These are phyloP conservation scores for Spergularia marina DNA, from an alignment of 148 eudicot species.

Conservation along the genomic window DNA sequence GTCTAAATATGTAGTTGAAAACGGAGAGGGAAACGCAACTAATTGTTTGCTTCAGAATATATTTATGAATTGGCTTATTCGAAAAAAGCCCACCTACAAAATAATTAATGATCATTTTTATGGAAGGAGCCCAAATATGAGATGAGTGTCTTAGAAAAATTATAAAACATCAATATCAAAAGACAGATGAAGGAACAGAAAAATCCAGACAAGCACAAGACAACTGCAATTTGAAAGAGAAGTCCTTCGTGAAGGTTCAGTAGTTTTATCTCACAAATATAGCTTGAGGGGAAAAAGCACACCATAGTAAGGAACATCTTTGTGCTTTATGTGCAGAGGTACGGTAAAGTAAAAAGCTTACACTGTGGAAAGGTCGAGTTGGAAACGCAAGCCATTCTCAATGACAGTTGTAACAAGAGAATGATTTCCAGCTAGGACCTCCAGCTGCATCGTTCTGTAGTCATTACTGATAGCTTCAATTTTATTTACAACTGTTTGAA, in stretches of 20 bases:
- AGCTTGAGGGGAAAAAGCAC: not conserved
- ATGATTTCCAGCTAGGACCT: conserved; percentile 89
- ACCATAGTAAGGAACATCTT: not conserved
- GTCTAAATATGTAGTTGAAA: not conserved
- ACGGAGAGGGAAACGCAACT: not conserved
- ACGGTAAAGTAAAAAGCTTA: conserved; percentile 37
- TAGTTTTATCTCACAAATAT: not conserved
- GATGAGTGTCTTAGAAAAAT: not conserved
- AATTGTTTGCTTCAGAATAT: not conserved
- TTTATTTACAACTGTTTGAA: conserved; percentile 95
- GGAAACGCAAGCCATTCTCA: conserved; percentile 90
- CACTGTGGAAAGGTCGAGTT: conserved; percentile 87
- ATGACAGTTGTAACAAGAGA: conserved; percentile 82
- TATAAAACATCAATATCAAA: not conserved
- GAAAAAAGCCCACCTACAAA: not conserved
- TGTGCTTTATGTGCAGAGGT: conserved; percentile 2
- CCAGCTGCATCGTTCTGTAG: conserved; percentile 92
- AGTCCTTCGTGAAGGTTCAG: not conserved
- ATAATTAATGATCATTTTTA: not conserved
- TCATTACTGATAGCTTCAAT: conserved; percentile 72
- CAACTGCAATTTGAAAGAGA: not conserved
- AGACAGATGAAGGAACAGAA: not conserved
- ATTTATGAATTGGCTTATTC: not conserved
- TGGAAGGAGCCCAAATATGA: not conserved
- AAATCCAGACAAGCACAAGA: not conserved